Conservation (phyloP, 2,329 filamentous ascomycete species). For the Aspergillus oerlinghausenensis region DNA sequence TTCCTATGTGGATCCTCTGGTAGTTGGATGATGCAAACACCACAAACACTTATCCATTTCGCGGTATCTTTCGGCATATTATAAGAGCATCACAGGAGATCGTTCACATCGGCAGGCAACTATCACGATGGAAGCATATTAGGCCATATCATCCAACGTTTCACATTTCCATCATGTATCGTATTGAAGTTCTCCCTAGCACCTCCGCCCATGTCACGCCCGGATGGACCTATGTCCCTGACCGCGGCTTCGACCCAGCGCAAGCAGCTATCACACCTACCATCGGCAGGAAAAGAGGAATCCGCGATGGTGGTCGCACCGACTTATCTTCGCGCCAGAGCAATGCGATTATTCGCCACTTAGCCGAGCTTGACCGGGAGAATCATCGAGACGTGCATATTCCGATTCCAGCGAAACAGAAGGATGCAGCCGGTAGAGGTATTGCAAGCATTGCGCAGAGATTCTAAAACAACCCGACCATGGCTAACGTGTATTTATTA, state of each 20-base stretch:
- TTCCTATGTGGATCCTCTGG: neutral
- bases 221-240: constrained; percentile 89
- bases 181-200: constrained; percentile 77
- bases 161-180: constrained; percentile 49
- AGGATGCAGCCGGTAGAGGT: constrained; percentile 41
- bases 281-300: constrained; percentile 64
- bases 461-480: neutral
- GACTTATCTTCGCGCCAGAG: constrained; percentile 79
- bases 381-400: constrained; percentile 70
- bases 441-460: constrained; percentile 1
- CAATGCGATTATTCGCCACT: constrained; percentile 72
- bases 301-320: constrained; percentile 54
- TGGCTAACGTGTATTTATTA: neutral
- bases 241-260: constrained; percentile 59
- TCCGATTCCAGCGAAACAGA: constrained; percentile 56
- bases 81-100: neutral
- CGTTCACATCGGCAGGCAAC: neutral
- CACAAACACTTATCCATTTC: constrained; percentile 11
- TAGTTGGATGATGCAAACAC: constrained; percentile 13
- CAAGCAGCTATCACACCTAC: constrained; percentile 50
- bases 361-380: constrained; percentile 79
- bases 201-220: constrained; percentile 66
- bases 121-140: neutral
- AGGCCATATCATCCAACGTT: neutral
- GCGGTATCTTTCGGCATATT: neutral